Base-by-base conservation (phyloP, 441 rosid species). In the Pelargonium cotyledonis region DNA sequence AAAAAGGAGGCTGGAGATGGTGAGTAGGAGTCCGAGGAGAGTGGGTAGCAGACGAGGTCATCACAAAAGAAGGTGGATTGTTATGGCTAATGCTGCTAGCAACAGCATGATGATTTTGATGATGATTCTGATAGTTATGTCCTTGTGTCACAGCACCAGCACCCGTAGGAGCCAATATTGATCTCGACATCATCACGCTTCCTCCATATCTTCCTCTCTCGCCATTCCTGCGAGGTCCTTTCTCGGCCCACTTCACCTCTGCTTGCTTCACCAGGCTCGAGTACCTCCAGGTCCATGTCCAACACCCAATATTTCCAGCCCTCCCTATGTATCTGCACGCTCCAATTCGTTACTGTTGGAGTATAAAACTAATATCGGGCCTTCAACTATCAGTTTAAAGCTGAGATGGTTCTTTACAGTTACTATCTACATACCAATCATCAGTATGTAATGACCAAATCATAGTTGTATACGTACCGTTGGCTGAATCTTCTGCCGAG, bases 201-300 rank as follows among this genome's bases (percentile, higher is more conserved):
- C n/a, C 49, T 12, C 80, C 80, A 2, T 73, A 63, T 7, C 72
- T 76, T 11, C 40, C 14, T 67, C 71, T 73, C 41, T 81, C 89
- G 0, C 76, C 80, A 8, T 61, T 73, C 71, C 73, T 77, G 69
- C 86, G 77, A 0, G 90, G 86, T 26, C 90, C 93, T 76, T 82
- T 88, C 82, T 85, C 93, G 0, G 90, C 90, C 93, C 93, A 85
- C 63, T 73, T 83, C 10, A 84, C 75, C 77, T 88, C 90, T 23
- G 85, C 90, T 63, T 79, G 87, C 76, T 83, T 85, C 63, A 76
- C 85, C 4, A 2, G 16, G 60, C 75, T 73, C 5, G 84, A 71
- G 47, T 78, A 78, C 72, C 87, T 44, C 62, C 62, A 57, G 29
- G 29, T 19, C 62, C 62, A 57, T 49, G 76, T 77, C 40, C 80